Conservation (phyloP, 2,329 filamentous ascomycete species). For the Phialocephala sp. region DNA sequence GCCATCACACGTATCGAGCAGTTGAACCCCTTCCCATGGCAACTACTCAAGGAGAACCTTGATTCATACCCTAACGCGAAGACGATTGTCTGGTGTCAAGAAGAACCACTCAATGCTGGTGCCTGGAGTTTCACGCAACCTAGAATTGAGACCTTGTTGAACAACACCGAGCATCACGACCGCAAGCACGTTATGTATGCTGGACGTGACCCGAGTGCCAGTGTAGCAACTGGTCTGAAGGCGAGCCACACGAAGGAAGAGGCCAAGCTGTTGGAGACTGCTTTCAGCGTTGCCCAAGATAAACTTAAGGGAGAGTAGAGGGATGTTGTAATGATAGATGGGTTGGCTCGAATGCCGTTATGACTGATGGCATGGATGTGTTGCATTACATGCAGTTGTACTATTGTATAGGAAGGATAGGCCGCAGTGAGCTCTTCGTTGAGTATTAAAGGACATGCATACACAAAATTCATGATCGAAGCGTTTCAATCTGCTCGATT, state of each 20-base stretch:
- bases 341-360: not conserved
- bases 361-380: conserved; percentile 8
- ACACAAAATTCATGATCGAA: not conserved
- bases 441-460: not conserved
- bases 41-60: conserved; percentile 93
- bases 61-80: conserved; percentile 97
- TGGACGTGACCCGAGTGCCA: conserved; percentile 89
- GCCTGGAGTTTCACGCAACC: conserved; percentile 98
- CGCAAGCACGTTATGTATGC: conserved; percentile 97
- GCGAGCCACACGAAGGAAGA: conserved; percentile 89
- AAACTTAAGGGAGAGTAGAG: conserved; percentile 65
- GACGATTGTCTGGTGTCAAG: conserved; percentile 96
- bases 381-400: conserved; percentile 31
- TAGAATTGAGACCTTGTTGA: conserved; percentile 93
- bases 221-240: conserved; percentile 93
- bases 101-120: conserved; percentile 96
- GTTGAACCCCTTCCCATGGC: conserved; percentile 98
- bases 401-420: conserved; percentile 37
- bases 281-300: conserved; percentile 68
- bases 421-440: not conserved
- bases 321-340: conserved; percentile 28
- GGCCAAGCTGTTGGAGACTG: conserved; percentile 75
- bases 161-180: conserved; percentile 90
- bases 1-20: conserved; percentile 97
- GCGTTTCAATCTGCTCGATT: not conserved